Conservation (phyloP, 78 protist genomes). For the Planoprotostelium fungivorum region DNA sequence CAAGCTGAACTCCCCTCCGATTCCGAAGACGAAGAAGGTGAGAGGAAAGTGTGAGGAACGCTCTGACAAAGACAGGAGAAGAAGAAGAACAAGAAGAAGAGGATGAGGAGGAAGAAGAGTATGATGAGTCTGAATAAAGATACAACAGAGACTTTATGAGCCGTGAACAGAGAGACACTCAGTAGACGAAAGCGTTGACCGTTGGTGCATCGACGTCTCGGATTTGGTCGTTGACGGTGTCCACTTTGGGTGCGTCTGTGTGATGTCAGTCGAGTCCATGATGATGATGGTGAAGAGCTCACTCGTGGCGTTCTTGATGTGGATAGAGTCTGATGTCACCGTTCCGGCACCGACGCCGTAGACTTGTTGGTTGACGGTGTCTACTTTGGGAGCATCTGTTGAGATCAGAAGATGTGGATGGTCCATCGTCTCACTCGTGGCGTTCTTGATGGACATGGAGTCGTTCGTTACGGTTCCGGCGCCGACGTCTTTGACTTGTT, state of each 20-base stretch:
- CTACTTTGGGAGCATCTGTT: conserved; percentile 21
- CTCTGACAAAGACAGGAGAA: no score
- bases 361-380: conserved; percentile 23
- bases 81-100: no score
- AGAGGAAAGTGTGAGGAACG: no score
- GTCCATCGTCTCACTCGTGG: conserved; percentile 7
- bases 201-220: conserved; percentile 23
- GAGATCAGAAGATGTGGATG: neutral
- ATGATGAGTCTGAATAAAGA: no score
- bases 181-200: neutral
- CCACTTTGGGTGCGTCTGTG: conserved; percentile 47
- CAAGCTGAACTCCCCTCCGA: no score
- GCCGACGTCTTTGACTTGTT: conserved; percentile 16
- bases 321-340: neutral
- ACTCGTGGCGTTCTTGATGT: conserved; percentile 12
- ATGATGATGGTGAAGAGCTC: neutral
- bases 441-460: conserved; percentile 34
- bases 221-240: conserved; percentile 34
- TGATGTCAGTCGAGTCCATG: neutral
- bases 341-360: conserved; percentile 2
- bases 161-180: no score
- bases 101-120: no score
- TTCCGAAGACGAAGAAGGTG: no score
- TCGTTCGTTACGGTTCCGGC: conserved; percentile 18
- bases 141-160: no score